Conservation (phyloP, 257 asterid species). For the Sherardia arvensis region DNA sequence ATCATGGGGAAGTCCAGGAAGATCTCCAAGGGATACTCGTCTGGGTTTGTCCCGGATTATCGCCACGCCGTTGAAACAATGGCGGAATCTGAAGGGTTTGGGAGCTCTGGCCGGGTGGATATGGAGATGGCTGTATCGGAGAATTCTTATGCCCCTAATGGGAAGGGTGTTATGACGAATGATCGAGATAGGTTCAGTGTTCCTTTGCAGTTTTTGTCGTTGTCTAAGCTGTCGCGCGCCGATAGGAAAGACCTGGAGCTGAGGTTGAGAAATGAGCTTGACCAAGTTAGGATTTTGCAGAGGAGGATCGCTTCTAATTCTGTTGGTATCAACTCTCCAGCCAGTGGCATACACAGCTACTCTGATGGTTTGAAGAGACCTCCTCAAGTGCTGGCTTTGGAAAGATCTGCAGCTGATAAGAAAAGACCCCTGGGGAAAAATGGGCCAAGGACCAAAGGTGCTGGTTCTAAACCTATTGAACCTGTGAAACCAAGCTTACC, state of each 20-base stretch:
- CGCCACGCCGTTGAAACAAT: slow-evolving; percentile 54
- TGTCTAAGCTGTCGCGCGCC: slow-evolving; percentile 47
- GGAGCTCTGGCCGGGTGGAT: slow-evolving; percentile 40
- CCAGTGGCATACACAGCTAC: slow-evolving; percentile 30
- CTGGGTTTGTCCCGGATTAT: slow-evolving; percentile 55
- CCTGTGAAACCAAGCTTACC: slow-evolving; percentile 14
- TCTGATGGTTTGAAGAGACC: slow-evolving; percentile 41
- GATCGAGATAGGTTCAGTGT: slow-evolving; percentile 34
- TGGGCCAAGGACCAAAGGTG: slow-evolving; percentile 52
- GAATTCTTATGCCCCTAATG: slow-evolving; percentile 25
- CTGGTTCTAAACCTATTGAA: slow-evolving; percentile 29
- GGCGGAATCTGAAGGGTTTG: slow-evolving; percentile 59
- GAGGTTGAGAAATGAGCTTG: slow-evolving; percentile 59
- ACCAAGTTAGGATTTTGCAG: slow-evolving; percentile 53
- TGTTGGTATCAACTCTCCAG: slow-evolving; percentile 17
- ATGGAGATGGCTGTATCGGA: slow-evolving; percentile 34
- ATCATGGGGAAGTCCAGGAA: slow-evolving; percentile 67
- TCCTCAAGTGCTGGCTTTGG: slow-evolving; percentile 30
- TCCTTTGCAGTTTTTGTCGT: slow-evolving; percentile 39
- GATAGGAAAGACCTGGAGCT: slow-evolving; percentile 51
- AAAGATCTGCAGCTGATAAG: slow-evolving; percentile 25
- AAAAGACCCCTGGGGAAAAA: slow-evolving; percentile 43
- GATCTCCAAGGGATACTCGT: slow-evolving; percentile 41
- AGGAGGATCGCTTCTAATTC: slow-evolving; percentile 43
- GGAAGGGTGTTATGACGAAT: slow-evolving; percentile 27